Base-by-base conservation (phyloP, 2,329 filamentous ascomycete genomes). In the Rachicladosporium sp. region DNA sequence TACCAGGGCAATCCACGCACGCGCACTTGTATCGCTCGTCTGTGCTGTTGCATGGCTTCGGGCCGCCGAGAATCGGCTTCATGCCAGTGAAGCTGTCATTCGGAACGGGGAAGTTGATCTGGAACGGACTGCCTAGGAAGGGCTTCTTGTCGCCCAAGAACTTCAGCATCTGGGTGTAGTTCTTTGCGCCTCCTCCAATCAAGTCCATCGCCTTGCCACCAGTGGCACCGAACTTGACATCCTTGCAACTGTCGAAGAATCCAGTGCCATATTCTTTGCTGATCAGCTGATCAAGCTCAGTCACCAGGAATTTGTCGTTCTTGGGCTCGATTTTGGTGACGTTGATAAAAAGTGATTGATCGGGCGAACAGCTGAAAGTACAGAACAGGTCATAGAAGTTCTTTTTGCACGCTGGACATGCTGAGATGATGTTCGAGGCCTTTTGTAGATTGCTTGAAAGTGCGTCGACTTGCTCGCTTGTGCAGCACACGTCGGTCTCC, bases 301-400 rank as follows among this genome's bases (percentile, higher is more conserved):
- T 86, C 9, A 95, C 87, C n/a, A 86, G 62, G 42, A 66, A 64
- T 49, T 79, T 78, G 61, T 71, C 57, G 47, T 66, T 60, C 61
- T 70, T 84, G 12, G 72, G 61, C 29, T 44, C 42, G 0, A 80
- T 82, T 38, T 78, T 65, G 8, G 91, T 96, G 33, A 98, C 78
- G 54, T 98, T 98, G 58, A 98, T 70, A 56, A 98, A 98, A 0
- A 93, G 69, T 0, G 87, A 95, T 60, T 98, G 91, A 55, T 98
- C 82, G 4, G 93, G 89, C 4, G 91, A 98, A 67, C 93, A 98
- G 2, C 88, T 96, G 57, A 98, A 96, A 3, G 87, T 93, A 66
- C 91, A 98, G 62, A 98, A 98, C 34, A 93, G 71, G 66, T 98
- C 93, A 70, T 85, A 96, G 69, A 98, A 98, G 68, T 98, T 98